Evolutionary conservation across 441 rosid genomes (phyloP).

Genomic region (Adansonia madagascariensis): DNA sequence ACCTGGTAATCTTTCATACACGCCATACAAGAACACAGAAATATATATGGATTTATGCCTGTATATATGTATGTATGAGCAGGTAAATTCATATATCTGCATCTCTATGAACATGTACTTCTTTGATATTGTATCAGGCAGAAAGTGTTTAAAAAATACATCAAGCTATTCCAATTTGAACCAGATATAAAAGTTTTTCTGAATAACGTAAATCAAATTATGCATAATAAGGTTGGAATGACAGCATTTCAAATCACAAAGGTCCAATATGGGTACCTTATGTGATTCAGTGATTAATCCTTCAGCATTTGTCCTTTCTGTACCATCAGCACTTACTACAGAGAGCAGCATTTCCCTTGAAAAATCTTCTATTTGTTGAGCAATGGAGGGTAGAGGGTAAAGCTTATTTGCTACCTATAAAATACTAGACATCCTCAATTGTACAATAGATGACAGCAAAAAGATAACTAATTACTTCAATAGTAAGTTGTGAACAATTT

Average conservation of each 20-base stretch:
- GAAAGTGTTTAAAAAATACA: slow-evolving; percentile 1
- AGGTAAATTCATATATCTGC: background rate
- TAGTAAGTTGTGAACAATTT: slow-evolving; percentile 35
- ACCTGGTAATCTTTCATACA: slow-evolving; percentile 16
- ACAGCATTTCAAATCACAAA: slow-evolving; percentile 20
- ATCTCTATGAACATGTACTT: slow-evolving; percentile 14
- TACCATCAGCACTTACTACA: slow-evolving; percentile 46
- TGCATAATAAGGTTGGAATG: slow-evolving; percentile 3
- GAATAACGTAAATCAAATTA: background rate
- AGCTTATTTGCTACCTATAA: slow-evolving; percentile 96
- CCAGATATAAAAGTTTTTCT: slow-evolving; percentile 1
- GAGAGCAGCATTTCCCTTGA: slow-evolving; percentile 74
- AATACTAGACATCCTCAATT: slow-evolving; percentile 35
- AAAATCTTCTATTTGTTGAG: slow-evolving; percentile 90
- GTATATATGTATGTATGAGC: background rate
- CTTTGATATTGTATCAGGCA: background rate
- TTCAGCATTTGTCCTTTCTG: slow-evolving; percentile 53
- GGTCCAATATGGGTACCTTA: slow-evolving; percentile 54
- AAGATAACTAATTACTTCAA: slow-evolving; percentile 28
- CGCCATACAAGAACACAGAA: background rate
- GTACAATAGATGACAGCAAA: slow-evolving; percentile 29
- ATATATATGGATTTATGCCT: background rate
- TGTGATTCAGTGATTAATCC: slow-evolving; percentile 46
- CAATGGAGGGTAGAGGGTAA: slow-evolving; percentile 72
- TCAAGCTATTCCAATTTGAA: slow-evolving; percentile 17